Conservation (phyloP, 768 basidiomycete genomes). For the Pisolithus albus region DNA sequence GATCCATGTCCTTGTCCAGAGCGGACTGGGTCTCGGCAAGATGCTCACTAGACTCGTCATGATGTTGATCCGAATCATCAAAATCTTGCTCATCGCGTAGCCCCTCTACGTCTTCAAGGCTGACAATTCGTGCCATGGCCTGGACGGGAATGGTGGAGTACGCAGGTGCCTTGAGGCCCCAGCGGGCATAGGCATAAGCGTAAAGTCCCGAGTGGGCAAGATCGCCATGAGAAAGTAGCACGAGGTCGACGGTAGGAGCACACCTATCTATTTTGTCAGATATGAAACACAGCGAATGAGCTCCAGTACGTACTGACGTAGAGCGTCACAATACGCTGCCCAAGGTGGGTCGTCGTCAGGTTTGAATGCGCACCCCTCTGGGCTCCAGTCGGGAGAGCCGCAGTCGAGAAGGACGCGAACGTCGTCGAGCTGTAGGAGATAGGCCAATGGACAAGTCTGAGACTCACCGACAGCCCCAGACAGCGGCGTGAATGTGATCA, state of each 20-base stretch:
- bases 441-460: conserved; percentile 61
- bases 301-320: conserved; percentile 56
- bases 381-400: conserved; percentile 83
- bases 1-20: conserved; percentile 19
- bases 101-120: conserved; percentile 81
- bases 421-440: conserved; percentile 91
- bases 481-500: conserved; percentile 94
- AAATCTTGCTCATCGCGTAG: conserved; percentile 71
- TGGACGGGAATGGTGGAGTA: conserved; percentile 95
- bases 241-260: conserved; percentile 79
- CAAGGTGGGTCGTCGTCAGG: conserved; percentile 35
- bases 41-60: conserved; percentile 17
- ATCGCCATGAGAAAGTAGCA: conserved; percentile 92
- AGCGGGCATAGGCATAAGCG: conserved; percentile 82
- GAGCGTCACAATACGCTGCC: conserved; percentile 58
- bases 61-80: conserved; percentile 20
- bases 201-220: conserved; percentile 86
- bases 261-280: conserved; percentile 37
- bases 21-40: conserved; percentile 9
- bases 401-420: conserved; percentile 91
- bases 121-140: conserved; percentile 90
- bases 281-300: neutral
- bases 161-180: conserved; percentile 83
- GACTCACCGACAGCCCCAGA: conserved; percentile 74
- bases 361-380: conserved; percentile 37